These are phyloP conservation scores for Trapa incisa DNA, from an alignment of 345 rosid species.

Conservation along the genomic window DNA sequence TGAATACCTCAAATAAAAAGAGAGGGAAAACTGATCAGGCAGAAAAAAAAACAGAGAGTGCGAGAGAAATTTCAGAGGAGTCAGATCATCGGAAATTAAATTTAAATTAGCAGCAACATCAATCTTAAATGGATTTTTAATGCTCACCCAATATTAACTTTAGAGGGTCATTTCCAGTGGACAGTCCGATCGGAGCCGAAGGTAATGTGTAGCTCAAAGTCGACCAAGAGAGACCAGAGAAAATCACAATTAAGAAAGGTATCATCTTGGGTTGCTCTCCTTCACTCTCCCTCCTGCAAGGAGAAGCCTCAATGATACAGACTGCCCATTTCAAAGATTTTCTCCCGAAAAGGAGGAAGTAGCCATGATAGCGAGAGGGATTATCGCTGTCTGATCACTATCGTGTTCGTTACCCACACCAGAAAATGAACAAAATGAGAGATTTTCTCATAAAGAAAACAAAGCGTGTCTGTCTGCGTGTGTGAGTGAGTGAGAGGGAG, in stretches of 20 bases:
- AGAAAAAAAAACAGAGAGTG: background rate
- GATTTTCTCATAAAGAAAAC: background rate
- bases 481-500: background rate
- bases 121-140: constrained; percentile 3
- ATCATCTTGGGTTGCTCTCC: constrained; percentile 7
- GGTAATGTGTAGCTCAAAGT: constrained; percentile 18
- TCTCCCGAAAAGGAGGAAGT: background rate
- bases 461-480: background rate
- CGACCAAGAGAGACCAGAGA: constrained; percentile 16
- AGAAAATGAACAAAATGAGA: background rate
- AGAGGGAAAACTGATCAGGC: background rate
- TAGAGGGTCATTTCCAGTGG: constrained; percentile 24
- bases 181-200: constrained; percentile 6
- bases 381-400: background rate
- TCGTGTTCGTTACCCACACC: background rate
- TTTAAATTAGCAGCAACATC: background rate
- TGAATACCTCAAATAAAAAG: background rate
- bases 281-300: background rate
- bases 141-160: constrained; percentile 51
- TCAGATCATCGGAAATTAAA: background rate
- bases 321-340: constrained; percentile 3
- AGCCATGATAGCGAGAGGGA: background rate
- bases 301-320: background rate
- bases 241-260: constrained; percentile 5
- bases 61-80: background rate